Evolutionary conservation across 179 eudicot species (phyloP).

Genomic region (Heliamphora pulchella): DNA sequence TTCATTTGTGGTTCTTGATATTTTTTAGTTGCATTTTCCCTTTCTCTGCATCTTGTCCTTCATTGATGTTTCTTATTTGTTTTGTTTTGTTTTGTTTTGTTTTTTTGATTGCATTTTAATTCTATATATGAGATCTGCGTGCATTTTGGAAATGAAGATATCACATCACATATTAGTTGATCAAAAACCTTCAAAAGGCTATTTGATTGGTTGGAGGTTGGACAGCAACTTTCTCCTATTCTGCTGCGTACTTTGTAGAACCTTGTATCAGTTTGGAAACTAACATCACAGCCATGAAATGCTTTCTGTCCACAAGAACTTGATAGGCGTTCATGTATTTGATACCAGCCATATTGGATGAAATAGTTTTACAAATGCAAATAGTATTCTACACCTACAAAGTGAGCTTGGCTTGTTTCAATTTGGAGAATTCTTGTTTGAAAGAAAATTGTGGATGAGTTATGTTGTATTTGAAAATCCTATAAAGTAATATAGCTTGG

Average conservation of each 20-base stretch:
- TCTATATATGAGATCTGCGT: not conserved
- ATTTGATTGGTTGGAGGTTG: not conserved
- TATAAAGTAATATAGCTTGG: not conserved
- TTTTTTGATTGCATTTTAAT: not conserved
- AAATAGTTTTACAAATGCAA: not conserved
- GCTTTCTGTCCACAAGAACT: not conserved
- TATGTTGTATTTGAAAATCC: not conserved
- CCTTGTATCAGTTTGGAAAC: not conserved
- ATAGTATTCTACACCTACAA: not conserved
- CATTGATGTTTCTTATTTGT: slow-evolving; percentile 10
- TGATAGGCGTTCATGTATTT: not conserved
- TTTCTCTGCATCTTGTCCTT: not conserved
- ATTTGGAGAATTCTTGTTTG: not conserved
- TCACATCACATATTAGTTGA: not conserved
- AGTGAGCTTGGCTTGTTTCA: not conserved
- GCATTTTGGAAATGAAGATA: not conserved
- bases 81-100: not conserved
- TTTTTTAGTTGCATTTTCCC: not conserved
- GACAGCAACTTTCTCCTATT: not conserved
- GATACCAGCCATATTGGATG: not conserved
- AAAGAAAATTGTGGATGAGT: not conserved
- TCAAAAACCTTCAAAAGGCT: not conserved
- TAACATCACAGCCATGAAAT: not conserved
- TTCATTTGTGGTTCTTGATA: not conserved
- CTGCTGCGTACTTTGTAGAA: not conserved